A percentile compares a stretch with the other conserved stretches of the same genome.
phyloP scores from a whole-genome alignment of 1,284 basidiomycete species.

The Ustilago hordei region DNA sequence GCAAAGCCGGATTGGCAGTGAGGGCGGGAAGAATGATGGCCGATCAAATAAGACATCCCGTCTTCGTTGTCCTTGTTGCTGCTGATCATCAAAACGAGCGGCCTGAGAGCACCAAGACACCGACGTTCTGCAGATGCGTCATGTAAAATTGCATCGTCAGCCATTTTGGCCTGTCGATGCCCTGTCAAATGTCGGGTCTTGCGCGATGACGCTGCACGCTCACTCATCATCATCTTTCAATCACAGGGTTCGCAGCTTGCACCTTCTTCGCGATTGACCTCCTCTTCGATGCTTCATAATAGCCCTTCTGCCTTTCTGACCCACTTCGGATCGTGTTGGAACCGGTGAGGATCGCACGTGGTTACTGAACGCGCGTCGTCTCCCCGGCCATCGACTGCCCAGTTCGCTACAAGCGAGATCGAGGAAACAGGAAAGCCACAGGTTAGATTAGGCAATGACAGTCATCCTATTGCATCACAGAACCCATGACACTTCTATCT shows the following conservation, averaged over 20 bases:
- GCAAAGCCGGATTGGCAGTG: slow-evolving; percentile 1
- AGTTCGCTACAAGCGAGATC: neutral
- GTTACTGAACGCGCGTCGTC: neutral
- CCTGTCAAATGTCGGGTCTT: neutral
- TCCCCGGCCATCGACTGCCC: slow-evolving; percentile 6
- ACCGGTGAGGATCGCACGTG: slow-evolving; percentile 7
- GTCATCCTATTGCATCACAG: slow-evolving; percentile 1
- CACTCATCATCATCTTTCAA: slow-evolving; percentile 12
- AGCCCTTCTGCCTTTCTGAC: neutral
- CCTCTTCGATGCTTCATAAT: neutral
- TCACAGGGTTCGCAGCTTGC: neutral
- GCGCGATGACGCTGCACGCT: slow-evolving; percentile 12
- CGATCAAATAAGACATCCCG: slow-evolving; percentile 1
- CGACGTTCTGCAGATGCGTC: neutral
- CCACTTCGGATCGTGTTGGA: neutral
- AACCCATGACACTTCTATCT: neutral
- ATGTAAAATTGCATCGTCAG: slow-evolving; percentile 16
- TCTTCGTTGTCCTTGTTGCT: neutral
- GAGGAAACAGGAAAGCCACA: neutral
- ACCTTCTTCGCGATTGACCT: neutral
- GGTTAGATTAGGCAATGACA: slow-evolving; percentile 1
- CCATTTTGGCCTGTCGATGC: slow-evolving; percentile 6
- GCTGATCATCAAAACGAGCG: slow-evolving; percentile 1
- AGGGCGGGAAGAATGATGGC: neutral
- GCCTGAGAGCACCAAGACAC: slow-evolving; percentile 4